These are phyloP conservation scores for Fusarium kyushuense DNA, from an alignment of 2,329 filamentous ascomycete species.

Conservation along the genomic window DNA sequence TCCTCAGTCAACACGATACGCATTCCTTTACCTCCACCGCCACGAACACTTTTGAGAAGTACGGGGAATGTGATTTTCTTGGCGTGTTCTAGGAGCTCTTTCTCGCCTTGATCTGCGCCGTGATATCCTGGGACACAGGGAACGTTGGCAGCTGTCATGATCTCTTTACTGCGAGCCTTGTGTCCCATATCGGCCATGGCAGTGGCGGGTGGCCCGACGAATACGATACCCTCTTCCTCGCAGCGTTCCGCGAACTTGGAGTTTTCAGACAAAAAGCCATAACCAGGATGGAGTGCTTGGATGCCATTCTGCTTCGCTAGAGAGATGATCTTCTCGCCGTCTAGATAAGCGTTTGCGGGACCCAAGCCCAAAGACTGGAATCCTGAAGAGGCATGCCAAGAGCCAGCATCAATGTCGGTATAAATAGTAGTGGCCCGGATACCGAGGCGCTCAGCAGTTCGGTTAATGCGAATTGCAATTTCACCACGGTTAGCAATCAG, in stretches of 20 bases:
- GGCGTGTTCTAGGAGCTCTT: constrained; percentile 74
- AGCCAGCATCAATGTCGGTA: constrained; percentile 87
- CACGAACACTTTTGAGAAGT: constrained; percentile 82
- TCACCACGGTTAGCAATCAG: constrained; percentile 97
- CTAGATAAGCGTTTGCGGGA: constrained; percentile 86
- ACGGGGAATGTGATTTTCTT: constrained; percentile 76
- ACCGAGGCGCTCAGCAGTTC: constrained; percentile 87
- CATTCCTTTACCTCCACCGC: constrained; percentile 88
- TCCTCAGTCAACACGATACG: constrained; percentile 75
- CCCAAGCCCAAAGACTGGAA: constrained; percentile 88
- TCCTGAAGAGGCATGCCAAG: constrained; percentile 89
- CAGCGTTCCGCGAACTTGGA: constrained; percentile 89
- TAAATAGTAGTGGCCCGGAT: constrained; percentile 95
- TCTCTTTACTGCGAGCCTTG: constrained; percentile 93
- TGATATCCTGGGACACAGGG: constrained; percentile 98
- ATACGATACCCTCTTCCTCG: constrained; percentile 88
- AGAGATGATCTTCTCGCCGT: constrained; percentile 90
- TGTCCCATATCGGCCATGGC: constrained; percentile 93
- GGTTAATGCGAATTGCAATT: constrained; percentile 92
- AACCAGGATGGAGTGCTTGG: constrained; percentile 93
- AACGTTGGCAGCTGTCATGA: constrained; percentile 95
- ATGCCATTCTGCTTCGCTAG: constrained; percentile 89
- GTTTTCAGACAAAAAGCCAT: constrained; percentile 96
- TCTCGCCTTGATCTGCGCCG: constrained; percentile 80
- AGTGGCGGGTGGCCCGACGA: constrained; percentile 88